Evolutionary conservation across 805 yeast genomes (phyloP).

Genomic region (Maudiozyma bulderi): DNA sequence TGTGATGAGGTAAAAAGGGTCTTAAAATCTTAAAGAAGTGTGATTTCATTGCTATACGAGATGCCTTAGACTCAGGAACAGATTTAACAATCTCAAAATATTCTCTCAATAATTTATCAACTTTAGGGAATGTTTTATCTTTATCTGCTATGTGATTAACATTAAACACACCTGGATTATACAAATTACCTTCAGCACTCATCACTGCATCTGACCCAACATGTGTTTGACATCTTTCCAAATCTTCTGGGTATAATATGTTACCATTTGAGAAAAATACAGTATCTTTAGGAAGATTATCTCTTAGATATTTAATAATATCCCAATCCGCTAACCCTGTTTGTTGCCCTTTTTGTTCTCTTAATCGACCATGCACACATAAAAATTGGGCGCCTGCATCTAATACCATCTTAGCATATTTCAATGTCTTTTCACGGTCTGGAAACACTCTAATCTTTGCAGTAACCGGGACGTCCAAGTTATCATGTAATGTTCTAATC

Average conservation of each 20-base stretch:
- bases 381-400: constrained; percentile 92
- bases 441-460: constrained; percentile 90
- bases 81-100: constrained; percentile 73
- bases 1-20: constrained; percentile 67
- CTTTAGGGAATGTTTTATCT: constrained; percentile 72
- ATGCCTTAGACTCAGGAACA: constrained; percentile 42
- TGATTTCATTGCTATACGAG: constrained; percentile 77
- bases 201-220: constrained; percentile 82
- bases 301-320: constrained; percentile 61
- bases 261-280: constrained; percentile 94
- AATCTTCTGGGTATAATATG: constrained; percentile 79
- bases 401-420: constrained; percentile 81
- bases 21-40: constrained; percentile 82
- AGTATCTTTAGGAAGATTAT: constrained; percentile 65
- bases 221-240: constrained; percentile 53
- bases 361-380: constrained; percentile 89
- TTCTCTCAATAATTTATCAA: constrained; percentile 73
- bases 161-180: constrained; percentile 82
- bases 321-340: constrained; percentile 96
- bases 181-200: constrained; percentile 94
- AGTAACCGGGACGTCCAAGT: constrained; percentile 79
- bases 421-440: constrained; percentile 71
- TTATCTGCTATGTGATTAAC: constrained; percentile 32
- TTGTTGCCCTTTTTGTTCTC: constrained; percentile 95
- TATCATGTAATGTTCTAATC: constrained; percentile 62